Evolutionary conservation across 2,329 filamentous ascomycete species (phyloP).

Genomic region (Triangularia setosa): DNA sequence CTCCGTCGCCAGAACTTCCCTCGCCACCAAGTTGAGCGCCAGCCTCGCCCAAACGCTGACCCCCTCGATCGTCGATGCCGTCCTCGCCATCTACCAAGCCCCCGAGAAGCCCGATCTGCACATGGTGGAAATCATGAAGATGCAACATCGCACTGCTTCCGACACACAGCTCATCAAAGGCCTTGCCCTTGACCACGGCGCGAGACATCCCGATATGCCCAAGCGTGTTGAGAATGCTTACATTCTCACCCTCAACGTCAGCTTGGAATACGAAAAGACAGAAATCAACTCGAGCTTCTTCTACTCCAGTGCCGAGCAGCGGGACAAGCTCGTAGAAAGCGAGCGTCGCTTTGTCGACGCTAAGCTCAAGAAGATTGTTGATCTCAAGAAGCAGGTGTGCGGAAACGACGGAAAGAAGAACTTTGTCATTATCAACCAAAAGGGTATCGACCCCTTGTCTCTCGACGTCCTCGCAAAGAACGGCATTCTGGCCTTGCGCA

Average conservation of each 20-base stretch:
- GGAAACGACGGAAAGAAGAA: slow-evolving; percentile 89
- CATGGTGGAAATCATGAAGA: slow-evolving; percentile 99
- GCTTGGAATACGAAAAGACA: slow-evolving; percentile 96
- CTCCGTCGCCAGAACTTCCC: slow-evolving; percentile 87
- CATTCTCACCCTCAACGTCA: slow-evolving; percentile 94
- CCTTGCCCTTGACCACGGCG: slow-evolving; percentile 89
- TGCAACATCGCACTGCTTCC: slow-evolving; percentile 95
- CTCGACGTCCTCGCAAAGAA: slow-evolving; percentile 97
- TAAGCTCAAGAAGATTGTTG: slow-evolving; percentile 95
- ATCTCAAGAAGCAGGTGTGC: slow-evolving; percentile 96
- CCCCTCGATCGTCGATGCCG: slow-evolving; percentile 91
- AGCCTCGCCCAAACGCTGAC: slow-evolving; percentile 87
- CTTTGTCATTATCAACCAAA: slow-evolving; percentile 98
- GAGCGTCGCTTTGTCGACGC: slow-evolving; percentile 94
- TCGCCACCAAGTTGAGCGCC: slow-evolving; percentile 91
- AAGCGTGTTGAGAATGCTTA: slow-evolving; percentile 93
- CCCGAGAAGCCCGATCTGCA: slow-evolving; percentile 92
- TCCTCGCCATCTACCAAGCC: slow-evolving; percentile 86
- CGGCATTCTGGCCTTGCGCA: slow-evolving; percentile 86
- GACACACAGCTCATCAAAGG: slow-evolving; percentile 96
- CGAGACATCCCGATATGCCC: slow-evolving; percentile 96
- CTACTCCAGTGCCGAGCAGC: slow-evolving; percentile 94
- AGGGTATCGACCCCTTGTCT: slow-evolving; percentile 95
- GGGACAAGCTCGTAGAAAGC: slow-evolving; percentile 96
- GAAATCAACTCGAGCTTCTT: slow-evolving; percentile 99